Evolutionary conservation across 345 rosid genomes (phyloP).

Genomic region (Boechera stricta): DNA sequence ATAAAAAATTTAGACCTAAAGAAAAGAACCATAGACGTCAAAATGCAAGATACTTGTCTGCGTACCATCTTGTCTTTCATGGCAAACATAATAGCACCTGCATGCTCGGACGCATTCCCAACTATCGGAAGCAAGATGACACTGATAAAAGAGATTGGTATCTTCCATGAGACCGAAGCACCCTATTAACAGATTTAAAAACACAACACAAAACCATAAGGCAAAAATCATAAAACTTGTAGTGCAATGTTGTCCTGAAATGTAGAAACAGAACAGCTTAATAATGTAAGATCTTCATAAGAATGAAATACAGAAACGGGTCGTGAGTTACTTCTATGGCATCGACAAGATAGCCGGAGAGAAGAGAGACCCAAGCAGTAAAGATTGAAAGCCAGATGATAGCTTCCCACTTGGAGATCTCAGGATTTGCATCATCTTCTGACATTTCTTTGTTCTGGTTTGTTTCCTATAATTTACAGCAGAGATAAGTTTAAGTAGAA

Average conservation of each 20-base stretch:
- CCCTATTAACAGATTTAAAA: slow-evolving; percentile 53
- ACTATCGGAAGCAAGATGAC: slow-evolving; percentile 96
- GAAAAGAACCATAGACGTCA: slow-evolving; percentile 3
- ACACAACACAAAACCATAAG: slow-evolving; percentile 11
- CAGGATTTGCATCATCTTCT: slow-evolving; percentile 66
- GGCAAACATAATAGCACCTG: slow-evolving; percentile 95
- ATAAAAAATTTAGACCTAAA: background rate
- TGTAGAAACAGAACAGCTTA: background rate
- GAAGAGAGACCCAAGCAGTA: slow-evolving; percentile 89
- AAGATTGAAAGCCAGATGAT: slow-evolving; percentile 81
- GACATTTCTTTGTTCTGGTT: slow-evolving; percentile 50
- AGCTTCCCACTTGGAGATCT: slow-evolving; percentile 84
- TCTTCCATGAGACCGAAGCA: slow-evolving; percentile 72
- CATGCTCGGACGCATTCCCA: slow-evolving; percentile 97
- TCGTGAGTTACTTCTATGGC: slow-evolving; percentile 66
- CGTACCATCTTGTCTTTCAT: slow-evolving; percentile 95
- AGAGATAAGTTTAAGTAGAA: slow-evolving; percentile 38
- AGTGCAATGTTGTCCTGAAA: background rate
- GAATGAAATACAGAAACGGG: background rate
- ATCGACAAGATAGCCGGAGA: slow-evolving; percentile 90
- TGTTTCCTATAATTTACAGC: slow-evolving; percentile 58
- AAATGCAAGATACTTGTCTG: slow-evolving; percentile 30
- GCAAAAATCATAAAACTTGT: slow-evolving; percentile 2
- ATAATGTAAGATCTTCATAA: background rate
- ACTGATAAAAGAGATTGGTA: slow-evolving; percentile 89